A percentile compares a stretch with the other conserved stretches of the same genome.
Conservation (phyloP, 2,329 filamentous ascomycete genomes). For the Bipolaris sorokiniana region DNA sequence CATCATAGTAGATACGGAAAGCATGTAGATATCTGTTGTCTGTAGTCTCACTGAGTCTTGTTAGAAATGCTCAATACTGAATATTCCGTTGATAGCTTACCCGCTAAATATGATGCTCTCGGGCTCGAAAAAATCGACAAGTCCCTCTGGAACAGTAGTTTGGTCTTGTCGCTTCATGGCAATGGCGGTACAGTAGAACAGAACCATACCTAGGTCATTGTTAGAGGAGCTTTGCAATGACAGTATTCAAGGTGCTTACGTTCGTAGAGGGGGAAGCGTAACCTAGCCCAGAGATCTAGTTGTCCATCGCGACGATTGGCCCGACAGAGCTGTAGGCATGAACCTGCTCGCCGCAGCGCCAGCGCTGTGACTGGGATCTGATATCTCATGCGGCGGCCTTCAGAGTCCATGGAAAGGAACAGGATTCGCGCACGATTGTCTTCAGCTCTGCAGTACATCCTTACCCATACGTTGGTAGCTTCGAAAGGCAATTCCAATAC, state of each 20-base stretch:
- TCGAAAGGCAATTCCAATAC: constrained; percentile 56
- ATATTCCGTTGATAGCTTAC: constrained; percentile 39
- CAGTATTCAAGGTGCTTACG: constrained; percentile 44
- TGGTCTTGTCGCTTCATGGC: constrained; percentile 65
- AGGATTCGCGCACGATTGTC: constrained; percentile 62
- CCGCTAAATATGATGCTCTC: constrained; percentile 57
- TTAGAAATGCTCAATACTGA: constrained; percentile 14
- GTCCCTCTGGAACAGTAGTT: constrained; percentile 46
- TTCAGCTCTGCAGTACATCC: constrained; percentile 58
- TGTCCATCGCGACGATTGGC: constrained; percentile 49
- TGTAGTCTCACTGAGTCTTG: constrained; percentile 54
- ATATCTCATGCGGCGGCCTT: constrained; percentile 51
- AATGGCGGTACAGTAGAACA: constrained; percentile 63
- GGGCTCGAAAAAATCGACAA: constrained; percentile 59
- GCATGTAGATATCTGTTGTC: constrained; percentile 61
- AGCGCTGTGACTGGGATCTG: constrained; percentile 60
- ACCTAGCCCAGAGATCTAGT: constrained; percentile 59
- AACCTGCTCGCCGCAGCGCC: constrained; percentile 50
- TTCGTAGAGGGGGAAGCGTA: constrained; percentile 63
- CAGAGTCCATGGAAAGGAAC: constrained; percentile 54
- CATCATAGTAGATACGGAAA: constrained; percentile 61
- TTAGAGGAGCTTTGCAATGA: background rate
- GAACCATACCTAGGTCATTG: constrained; percentile 56
- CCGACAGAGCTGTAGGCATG: constrained; percentile 51
- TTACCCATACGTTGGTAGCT: constrained; percentile 53